Evolutionary conservation across 768 basidiomycete species (phyloP), one percentile per base, ranked within the genome.

Genomic region (Leucosporidium yakuticum): DNA sequence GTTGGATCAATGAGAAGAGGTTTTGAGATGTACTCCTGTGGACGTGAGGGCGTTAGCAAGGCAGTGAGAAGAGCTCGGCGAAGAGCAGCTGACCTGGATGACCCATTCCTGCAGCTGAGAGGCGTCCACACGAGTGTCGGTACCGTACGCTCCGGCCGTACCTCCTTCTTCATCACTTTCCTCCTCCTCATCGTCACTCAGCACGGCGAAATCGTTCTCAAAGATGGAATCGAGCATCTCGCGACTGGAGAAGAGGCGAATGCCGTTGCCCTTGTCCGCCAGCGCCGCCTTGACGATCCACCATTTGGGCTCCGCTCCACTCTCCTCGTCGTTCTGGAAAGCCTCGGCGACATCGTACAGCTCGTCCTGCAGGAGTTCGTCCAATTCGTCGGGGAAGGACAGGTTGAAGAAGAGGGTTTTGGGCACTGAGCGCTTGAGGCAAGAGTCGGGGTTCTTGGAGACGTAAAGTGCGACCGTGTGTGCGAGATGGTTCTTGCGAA

Each of bases 201-300:
- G 70, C 14, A 68, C 67, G 32, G 95, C 94, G 71, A 97, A 97
- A 27, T 84, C 84, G 39, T 44, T 44, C 70, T 87, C 83, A 69
- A 97, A 90, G 31, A 97, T 93, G 7, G 77, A 74, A 65, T 84
- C 83, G 66, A 99, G 81, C 39, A 84, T 81, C 19, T 85, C 84
- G 78, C 88, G 88, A 63, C 83, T 87, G 62, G 88, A 85, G 79
- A 99, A 97, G 57, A 99, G 80, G 55, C 93, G 81, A 71, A 99
- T 93, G 3, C 95, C 96, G 83, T 91, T 91, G 19, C 93, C 96
- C 60, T 91, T 84, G 80, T 98, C 94, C 2, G 93, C 88, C 90
- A 99, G 95, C 23, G 92, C 91, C 56, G 96, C 94, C 80, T 99
- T 99, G 61, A 99, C 80, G 69, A 99, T 95, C 84, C 88, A 98